These are phyloP conservation scores for Cyclotella baltica DNA, from an alignment of 108 stramenopile genomes.

Conservation along the genomic window DNA sequence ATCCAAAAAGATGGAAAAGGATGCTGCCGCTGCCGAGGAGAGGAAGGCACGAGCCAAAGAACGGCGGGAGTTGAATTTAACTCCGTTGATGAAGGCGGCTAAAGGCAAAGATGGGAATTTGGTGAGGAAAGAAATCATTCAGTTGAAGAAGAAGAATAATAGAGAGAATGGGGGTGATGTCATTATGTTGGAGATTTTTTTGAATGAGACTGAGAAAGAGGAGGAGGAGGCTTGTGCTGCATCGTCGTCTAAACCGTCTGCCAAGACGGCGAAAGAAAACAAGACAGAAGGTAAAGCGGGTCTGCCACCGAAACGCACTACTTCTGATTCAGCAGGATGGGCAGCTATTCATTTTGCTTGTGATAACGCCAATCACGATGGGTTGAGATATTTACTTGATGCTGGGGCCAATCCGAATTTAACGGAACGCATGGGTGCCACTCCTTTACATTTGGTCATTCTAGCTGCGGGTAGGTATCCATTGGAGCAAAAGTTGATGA, in stretches of 20 bases:
- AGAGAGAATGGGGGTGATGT: conserved; percentile 10
- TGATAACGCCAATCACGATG: conserved; percentile 17
- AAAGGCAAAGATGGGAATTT: conserved; percentile 11
- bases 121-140: conserved; percentile 10
- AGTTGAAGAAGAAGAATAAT: conserved; percentile 9
- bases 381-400: conserved; percentile 22
- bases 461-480: conserved; percentile 19
- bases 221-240: not conserved
- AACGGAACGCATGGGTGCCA: conserved; percentile 27
- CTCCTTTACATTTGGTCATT: conserved; percentile 23
- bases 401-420: conserved; percentile 38
- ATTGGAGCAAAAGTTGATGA: conserved; percentile 5
- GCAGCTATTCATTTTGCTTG: conserved; percentile 28
- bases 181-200: not conserved
- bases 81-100: conserved; percentile 20
- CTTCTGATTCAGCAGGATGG: not conserved
- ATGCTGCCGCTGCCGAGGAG: conserved; percentile 4
- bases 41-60: not conserved
- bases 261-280: not conserved
- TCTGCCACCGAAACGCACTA: not conserved
- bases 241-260: not conserved
- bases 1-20: not conserved
- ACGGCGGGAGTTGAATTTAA: not conserved
- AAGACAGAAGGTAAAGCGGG: not conserved
- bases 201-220: conserved; percentile 9